A percentile compares a stretch with the other conserved stretches of the same genome.
These are phyloP conservation scores for Yarrowia galli DNA, from an alignment of 1,139 yeast species.

Conservation along the genomic window DNA sequence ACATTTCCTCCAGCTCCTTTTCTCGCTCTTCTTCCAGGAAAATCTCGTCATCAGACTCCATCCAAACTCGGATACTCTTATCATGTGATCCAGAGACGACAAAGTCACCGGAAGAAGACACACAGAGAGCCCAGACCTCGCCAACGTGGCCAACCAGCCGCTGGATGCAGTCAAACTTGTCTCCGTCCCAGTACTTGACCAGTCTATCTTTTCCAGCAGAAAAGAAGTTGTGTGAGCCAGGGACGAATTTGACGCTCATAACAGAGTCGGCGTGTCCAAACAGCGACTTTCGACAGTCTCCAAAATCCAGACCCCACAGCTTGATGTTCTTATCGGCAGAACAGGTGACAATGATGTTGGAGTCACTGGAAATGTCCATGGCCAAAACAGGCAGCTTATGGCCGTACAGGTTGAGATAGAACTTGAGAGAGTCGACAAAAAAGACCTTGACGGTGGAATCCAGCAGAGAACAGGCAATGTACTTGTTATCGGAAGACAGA, in stretches of 20 bases:
- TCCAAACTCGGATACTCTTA: slow-evolving; percentile 90
- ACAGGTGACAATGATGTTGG: slow-evolving; percentile 85
- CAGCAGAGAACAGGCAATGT: slow-evolving; percentile 81
- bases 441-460: slow-evolving; percentile 95
- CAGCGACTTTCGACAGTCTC: slow-evolving; percentile 96
- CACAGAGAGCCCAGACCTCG: slow-evolving; percentile 91
- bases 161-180: slow-evolving; percentile 92
- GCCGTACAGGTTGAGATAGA: slow-evolving; percentile 88
- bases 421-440: slow-evolving; percentile 82
- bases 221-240: slow-evolving; percentile 85
- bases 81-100: slow-evolving; percentile 93
- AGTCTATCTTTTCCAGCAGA: slow-evolving; percentile 89
- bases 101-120: slow-evolving; percentile 73
- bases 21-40: slow-evolving; percentile 96
- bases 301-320: slow-evolving; percentile 98
- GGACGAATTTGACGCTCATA: slow-evolving; percentile 84
- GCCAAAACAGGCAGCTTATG: slow-evolving; percentile 87
- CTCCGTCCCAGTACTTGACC: slow-evolving; percentile 97
- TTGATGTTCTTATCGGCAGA: slow-evolving; percentile 97
- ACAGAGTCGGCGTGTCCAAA: slow-evolving; percentile 97
- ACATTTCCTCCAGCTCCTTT: slow-evolving; percentile 89
- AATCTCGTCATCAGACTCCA: slow-evolving; percentile 89
- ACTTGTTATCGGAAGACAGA: slow-evolving; percentile 81
- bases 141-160: slow-evolving; percentile 84
- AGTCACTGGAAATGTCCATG: slow-evolving; percentile 87